Conservation (phyloP, 345 rosid species). For the Eucalyptus decipiens region DNA sequence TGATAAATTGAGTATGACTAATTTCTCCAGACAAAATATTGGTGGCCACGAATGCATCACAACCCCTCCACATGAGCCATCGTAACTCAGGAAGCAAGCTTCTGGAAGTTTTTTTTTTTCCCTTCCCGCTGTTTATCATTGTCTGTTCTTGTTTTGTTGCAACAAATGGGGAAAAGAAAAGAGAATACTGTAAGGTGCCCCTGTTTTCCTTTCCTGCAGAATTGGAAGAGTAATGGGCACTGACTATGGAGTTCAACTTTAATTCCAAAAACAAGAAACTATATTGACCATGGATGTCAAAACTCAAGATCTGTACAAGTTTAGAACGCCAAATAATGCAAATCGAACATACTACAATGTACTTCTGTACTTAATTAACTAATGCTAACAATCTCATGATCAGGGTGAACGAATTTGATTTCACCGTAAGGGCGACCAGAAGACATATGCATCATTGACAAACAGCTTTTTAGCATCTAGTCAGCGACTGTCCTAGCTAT, state of each 20-base stretch:
- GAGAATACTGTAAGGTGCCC: neutral
- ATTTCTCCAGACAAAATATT: neutral
- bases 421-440: neutral
- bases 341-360: neutral
- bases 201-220: neutral
- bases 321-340: neutral
- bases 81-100: neutral
- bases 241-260: neutral
- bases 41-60: neutral
- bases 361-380: neutral
- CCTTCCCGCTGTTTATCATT: too few relatives aligned
- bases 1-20: fast-evolving
- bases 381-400: neutral
- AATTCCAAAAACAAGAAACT: neutral
- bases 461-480: too few relatives aligned
- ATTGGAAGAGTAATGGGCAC: neutral
- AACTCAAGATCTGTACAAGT: neutral
- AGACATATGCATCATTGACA: neutral
- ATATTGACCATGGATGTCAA: neutral
- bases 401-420: neutral
- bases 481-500: too few relatives aligned
- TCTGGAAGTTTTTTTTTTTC: neutral
- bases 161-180: neutral
- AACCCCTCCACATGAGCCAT: fast-evolving
- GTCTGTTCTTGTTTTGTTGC: neutral